Base-by-base conservation (phyloP, 2,329 filamentous ascomycete species). In the Aspergillus sp. region DNA sequence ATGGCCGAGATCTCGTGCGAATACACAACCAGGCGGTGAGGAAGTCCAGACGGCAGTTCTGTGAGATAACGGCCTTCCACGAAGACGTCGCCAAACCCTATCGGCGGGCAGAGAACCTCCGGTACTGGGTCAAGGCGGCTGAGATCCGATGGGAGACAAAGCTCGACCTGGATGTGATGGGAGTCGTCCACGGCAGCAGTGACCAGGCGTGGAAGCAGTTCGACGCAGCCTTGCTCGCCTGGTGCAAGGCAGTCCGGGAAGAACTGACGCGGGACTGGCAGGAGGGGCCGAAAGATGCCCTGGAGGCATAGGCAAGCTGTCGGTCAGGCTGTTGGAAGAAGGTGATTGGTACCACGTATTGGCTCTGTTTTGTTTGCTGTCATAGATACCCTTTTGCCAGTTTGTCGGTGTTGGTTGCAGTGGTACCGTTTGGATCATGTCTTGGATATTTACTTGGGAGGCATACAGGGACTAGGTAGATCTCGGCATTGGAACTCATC, bases 1-100 rank as follows among this genome's bases (percentile, higher is more conserved):
- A 83, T 47, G 91, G 91, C 4, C 69, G 91, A 25, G 73, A 80
- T 26, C 74, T 98, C 2, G 78, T 96, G 19, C 78, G 80, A 45
- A 74, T 96, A 42, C 91, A 98, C 69, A 98, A 98, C 55, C 79
- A 81, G 10, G 78, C 85, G 0, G 83, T 98, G 19, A 77, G 78
- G 51, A 84, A 84, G 55, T 95, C 88, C 14, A 79, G 81, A 52
- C 74, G 85, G 17, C 83, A 82, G 5, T 96, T 96, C 55, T 86
- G 88, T 32, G 76, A 84, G 41, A 95, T 98, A 53, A 86, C 85
- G 36, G 74, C 74, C 7, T 95, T 82, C 58, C 91, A 96, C 57
- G 80, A 78, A n/a, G 86, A 98, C 58, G 89, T 91, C 7, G 80
- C 78, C 39, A 96, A 96, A 62, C 91, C 91, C 0, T 98, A 98